These are phyloP conservation scores for Backusella macrospora DNA, from an alignment of 192 early-diverging fungal genomes.

Conservation along the genomic window DNA sequence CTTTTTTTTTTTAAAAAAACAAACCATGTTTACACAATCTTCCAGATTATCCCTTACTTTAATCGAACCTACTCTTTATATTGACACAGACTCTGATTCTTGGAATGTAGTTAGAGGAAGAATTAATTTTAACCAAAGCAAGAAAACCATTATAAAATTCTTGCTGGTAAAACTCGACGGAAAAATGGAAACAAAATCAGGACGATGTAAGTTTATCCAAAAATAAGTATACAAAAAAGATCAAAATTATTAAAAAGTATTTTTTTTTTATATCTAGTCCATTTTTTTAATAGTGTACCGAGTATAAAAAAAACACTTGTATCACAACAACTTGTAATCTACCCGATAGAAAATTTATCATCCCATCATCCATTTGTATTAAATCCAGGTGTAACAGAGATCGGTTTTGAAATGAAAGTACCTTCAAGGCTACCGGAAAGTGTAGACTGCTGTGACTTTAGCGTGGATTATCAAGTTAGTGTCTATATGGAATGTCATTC, in stretches of 20 bases:
- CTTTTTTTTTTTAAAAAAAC: too few relatives aligned
- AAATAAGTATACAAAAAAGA: too few relatives aligned
- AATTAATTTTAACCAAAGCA: not conserved
- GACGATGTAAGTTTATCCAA: not conserved
- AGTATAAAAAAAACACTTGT: not conserved
- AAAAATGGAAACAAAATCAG: conserved; percentile 4
- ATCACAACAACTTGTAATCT: not conserved
- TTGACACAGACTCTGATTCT: not conserved
- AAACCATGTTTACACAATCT: not conserved
- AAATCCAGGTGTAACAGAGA: not conserved
- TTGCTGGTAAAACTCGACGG: not conserved
- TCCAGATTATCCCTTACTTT: not conserved
- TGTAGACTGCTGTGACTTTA: conserved; percentile 3
- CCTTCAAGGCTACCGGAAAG: conserved; percentile 16
- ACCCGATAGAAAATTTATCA: not conserved
- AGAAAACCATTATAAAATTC: not conserved
- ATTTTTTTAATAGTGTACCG: not conserved
- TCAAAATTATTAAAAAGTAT: too few relatives aligned
- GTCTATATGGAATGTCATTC: not conserved
- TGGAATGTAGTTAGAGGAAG: conserved; percentile 13
- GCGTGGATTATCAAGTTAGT: conserved; percentile 4
- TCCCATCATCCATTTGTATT: not conserved
- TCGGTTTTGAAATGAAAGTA: conserved; percentile 17
- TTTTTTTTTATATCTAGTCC: too few relatives aligned
- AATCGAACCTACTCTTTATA: conserved; percentile 4